These are phyloP conservation scores for Ramaria sp. DNA, from an alignment of 768 basidiomycete species.

Conservation along the genomic window DNA sequence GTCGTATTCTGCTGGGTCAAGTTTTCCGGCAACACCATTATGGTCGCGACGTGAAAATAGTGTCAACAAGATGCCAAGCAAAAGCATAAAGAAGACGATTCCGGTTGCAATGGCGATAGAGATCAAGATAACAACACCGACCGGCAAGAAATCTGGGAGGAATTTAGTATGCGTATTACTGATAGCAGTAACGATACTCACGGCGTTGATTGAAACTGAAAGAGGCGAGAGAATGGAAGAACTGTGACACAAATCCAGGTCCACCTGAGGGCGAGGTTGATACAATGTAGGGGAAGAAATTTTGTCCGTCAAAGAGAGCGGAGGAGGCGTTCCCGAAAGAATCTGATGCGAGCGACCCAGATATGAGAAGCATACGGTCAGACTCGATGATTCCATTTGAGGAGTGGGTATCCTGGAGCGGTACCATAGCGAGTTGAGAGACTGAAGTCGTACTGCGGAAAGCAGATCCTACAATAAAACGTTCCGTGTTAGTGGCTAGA, in stretches of 20 bases:
- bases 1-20: constrained; percentile 53
- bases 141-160: constrained; percentile 68
- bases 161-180: constrained; percentile 10
- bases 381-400: constrained; percentile 62
- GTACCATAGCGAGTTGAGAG: constrained; percentile 84
- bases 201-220: constrained; percentile 67
- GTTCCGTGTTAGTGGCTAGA: not conserved
- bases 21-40: constrained; percentile 39
- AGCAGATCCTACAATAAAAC: constrained; percentile 35
- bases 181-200: constrained; percentile 27
- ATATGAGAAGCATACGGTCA: constrained; percentile 86
- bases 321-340: constrained; percentile 73
- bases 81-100: constrained; percentile 76
- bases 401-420: constrained; percentile 65
- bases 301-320: constrained; percentile 78
- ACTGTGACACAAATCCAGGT: constrained; percentile 57
- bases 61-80: constrained; percentile 83
- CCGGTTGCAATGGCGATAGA: constrained; percentile 96
- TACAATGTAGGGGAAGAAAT: constrained; percentile 72
- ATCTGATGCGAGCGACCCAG: constrained; percentile 61
- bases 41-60: constrained; percentile 78
- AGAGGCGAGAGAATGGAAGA: constrained; percentile 73
- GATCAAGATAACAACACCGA: constrained; percentile 90
- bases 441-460: constrained; percentile 52
- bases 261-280: constrained; percentile 55